phyloP scores from a whole-genome alignment of 306 rosid genomes.

The Quercus parvula region DNA sequence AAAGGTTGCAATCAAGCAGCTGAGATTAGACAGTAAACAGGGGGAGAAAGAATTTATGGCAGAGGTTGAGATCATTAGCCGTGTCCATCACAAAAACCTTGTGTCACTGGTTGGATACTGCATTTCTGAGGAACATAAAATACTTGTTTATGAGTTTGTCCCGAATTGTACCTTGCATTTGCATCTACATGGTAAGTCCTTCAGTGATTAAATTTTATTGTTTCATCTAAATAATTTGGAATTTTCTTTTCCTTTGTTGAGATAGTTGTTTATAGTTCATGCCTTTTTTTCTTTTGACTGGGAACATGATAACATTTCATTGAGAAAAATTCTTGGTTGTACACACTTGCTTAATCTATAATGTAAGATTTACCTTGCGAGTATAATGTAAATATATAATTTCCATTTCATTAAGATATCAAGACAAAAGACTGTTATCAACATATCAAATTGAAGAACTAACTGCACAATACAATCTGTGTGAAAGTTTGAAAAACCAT shows the following conservation, averaged over 20 bases:
- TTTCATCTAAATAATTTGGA: not conserved
- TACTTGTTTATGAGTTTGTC: conserved; percentile 66
- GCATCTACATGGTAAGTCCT: conserved; percentile 55
- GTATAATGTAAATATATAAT: too few species aligned
- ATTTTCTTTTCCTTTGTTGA: not conserved
- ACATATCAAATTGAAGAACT: too few species aligned
- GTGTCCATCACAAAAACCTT: conserved; percentile 65
- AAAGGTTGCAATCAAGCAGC: conserved; percentile 59
- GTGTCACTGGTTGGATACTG: conserved; percentile 63
- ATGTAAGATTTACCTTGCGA: too few species aligned
- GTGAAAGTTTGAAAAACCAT: too few species aligned
- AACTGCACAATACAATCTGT: too few species aligned
- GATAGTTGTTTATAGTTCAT: too few species aligned
- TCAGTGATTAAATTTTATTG: not conserved
- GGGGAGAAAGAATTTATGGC: conserved; percentile 70
- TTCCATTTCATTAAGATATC: too few species aligned
- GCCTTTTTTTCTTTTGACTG: not conserved
- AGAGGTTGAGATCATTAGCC: conserved; percentile 61
- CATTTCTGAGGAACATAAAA: conserved; percentile 37
- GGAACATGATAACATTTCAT: too few species aligned
- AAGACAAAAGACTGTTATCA: too few species aligned
- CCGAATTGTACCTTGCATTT: conserved; percentile 48
- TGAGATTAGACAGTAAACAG: conserved; percentile 50
- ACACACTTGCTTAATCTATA: too few species aligned
- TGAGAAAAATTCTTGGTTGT: too few species aligned